Evolutionary conservation across 73 alveolate genomes (phyloP), one percentile per base, ranked within the genome.

Genomic region (Tetrahymena thermophila): DNA sequence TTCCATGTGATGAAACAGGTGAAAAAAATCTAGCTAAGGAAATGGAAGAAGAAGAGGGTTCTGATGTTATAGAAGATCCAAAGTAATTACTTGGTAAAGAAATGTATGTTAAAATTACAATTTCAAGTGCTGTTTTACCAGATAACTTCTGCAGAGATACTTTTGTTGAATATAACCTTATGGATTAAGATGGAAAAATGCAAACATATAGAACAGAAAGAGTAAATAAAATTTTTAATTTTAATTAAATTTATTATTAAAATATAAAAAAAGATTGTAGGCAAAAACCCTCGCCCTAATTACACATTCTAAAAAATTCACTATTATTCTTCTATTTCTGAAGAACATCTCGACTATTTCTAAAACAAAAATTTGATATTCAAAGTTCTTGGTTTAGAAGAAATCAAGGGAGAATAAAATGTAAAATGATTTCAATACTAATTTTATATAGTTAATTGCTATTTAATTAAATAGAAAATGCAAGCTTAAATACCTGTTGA

Each of bases 1-100:
- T 98, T 34, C 99, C 99, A 37, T 97, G 96, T 35, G 99, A 98
- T 84, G 97, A 98, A 94, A 96, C 96, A 44, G 99, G 99, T 43
- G 95, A 96, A 94, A 96, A 96, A 25, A 98, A 98, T 55, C 93
- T 96, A 35, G 96, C 98, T 14, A 98, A 98, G 37, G 99, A 98
- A n/a, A 94, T 97, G 43, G 97, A 95, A 95, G 97, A 85, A 85
- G 83, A 50, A 21, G 97, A 94, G 9, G 85, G 93, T 15, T 94
- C 93, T 43, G 95, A 94, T 34, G 93, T 94, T 8, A 94, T 95
- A 43, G 97, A 95, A 55, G 97, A 95, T 85, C 97, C 97, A 5
- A 50, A 84, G 19, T 93, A 95, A 55, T 95, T 95, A 35, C 43
- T 95, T 34, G 93, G 94, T 10, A 85, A 57, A 44, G 85, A 94